Base-by-base conservation (phyloP, 2,329 filamentous ascomycete genomes). In the Phialemoniopsis sp. region DNA sequence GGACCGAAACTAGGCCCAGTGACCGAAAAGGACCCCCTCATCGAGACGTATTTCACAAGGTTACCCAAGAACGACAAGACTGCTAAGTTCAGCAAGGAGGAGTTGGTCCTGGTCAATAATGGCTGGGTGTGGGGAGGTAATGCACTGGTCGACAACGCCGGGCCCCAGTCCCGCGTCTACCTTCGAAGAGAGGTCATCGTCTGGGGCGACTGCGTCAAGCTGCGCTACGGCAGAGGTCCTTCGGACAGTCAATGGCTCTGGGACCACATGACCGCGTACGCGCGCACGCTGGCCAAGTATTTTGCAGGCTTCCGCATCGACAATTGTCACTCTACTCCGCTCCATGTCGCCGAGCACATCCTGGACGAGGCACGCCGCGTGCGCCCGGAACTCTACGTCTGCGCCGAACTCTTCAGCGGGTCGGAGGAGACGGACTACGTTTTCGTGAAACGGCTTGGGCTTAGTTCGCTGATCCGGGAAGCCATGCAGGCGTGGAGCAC, bases 81-180 rank as follows among this genome's bases (percentile, higher is more conserved):
- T 1, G 74, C 80, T 45, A 82, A 87, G 54, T 85, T 94, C 54
- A 82, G 82, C 41, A 73, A 82, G 2, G 83, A 84, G 41, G 84
- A 89, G 32, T 73, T 95, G 34, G 87, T 88, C 3, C 67, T 98
- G 37, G 90, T 84, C 31, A 97, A 97, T 64, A 98, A 98, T 56
- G 93, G 93, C 32, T 98, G 93, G 93, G 90, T 98, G 8, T 98
- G 93, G 93, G 91, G 88, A 42, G 91, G 91, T 6, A 94, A 97
- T 64, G 91, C 93, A 2, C 77, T 97, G 63, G 76, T 88, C 32
- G 93, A 98, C 66, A 93, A 97, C 55, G 93, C 93, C 21, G 94
- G 94, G 0, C 85, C 89, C 0, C 73, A 87, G 34, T 95, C 91
- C 8, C 82, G 84, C 40, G 89, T 91, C n/a, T 98, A 98, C 56